Conservation (phyloP, 1,284 basidiomycete genomes). For the Apiotrichum akiyoshidainum region DNA sequence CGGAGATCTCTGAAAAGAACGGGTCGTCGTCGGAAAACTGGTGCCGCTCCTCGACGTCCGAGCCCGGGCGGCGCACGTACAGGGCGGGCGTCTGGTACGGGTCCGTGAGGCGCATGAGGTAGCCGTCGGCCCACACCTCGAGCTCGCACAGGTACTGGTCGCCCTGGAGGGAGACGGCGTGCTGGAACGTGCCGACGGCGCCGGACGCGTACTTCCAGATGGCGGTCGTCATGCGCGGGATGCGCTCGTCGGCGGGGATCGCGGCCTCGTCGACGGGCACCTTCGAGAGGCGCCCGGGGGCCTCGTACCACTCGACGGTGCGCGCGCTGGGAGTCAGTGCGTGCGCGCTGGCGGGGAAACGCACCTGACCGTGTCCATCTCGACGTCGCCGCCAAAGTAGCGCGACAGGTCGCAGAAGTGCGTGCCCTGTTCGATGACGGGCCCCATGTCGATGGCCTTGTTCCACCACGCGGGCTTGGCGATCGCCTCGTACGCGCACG, state of each 20-base stretch:
- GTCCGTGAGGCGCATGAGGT: conserved; percentile 68
- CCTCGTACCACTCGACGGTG: conserved; percentile 86
- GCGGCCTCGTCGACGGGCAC: conserved; percentile 56
- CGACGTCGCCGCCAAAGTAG: conserved; percentile 97
- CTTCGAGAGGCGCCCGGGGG: conserved; percentile 78
- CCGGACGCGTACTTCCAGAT: conserved; percentile 79
- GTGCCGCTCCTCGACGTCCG: conserved; percentile 74
- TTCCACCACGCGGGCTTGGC: conserved; percentile 97
- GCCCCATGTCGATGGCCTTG: conserved; percentile 75
- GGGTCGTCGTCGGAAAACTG: conserved; percentile 78
- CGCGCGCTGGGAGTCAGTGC: conserved; percentile 59
- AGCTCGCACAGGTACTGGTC: conserved; percentile 88
- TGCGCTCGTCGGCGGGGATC: conserved; percentile 49
- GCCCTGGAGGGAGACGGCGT: conserved; percentile 83
- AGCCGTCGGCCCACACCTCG: conserved; percentile 80
- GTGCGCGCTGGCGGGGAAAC: conserved; percentile 23
- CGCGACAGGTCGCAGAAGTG: conserved; percentile 70
- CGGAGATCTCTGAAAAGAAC: conserved; percentile 85
- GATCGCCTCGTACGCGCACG: conserved; percentile 82
- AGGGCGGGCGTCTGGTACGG: conserved; percentile 71
- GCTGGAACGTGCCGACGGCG: conserved; percentile 83
- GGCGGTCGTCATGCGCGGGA: conserved; percentile 50
- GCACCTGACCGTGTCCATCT: conserved; percentile 69
- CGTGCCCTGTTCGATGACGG: conserved; percentile 94
- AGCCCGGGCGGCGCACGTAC: conserved; percentile 76